phyloP scores from a whole-genome alignment of 768 basidiomycete species.

The Russula ochroleuca region DNA sequence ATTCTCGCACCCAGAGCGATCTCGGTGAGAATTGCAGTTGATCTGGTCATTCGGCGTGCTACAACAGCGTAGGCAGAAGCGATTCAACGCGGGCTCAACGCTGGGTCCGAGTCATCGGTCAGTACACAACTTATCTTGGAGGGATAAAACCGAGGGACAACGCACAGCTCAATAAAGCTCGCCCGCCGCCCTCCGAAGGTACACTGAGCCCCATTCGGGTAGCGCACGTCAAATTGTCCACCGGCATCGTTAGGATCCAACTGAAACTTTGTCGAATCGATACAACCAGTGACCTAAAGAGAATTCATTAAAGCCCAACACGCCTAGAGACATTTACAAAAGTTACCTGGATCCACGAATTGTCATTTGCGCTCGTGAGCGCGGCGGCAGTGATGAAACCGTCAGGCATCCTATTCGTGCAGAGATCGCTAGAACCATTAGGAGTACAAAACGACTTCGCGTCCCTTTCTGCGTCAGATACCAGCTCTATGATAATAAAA shows the following conservation, averaged over 20 bases:
- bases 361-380: conserved; percentile 35
- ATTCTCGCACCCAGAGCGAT: conserved; percentile 40
- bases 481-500: conserved; percentile 32
- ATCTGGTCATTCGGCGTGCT: conserved; percentile 39
- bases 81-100: conserved; percentile 43
- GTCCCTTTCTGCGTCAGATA: conserved; percentile 40
- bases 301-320: not conserved
- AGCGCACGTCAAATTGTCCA: conserved; percentile 49
- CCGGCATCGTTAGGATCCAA: conserved; percentile 38
- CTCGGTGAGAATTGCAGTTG: conserved; percentile 51
- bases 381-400: conserved; percentile 41
- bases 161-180: conserved; percentile 51
- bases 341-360: conserved; percentile 40
- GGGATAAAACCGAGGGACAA: not conserved
- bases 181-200: conserved; percentile 48
- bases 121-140: not conserved
- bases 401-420: conserved; percentile 33
- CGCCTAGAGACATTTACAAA: not conserved
- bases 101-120: conserved; percentile 30
- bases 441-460: conserved; percentile 38
- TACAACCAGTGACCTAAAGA: conserved; percentile 40
- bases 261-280: conserved; percentile 36
- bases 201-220: conserved; percentile 52
- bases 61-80: conserved; percentile 52
- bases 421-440: conserved; percentile 30